A percentile compares a stretch with the other conserved stretches of the same genome.
phyloP scores from a whole-genome alignment of 2,329 filamentous ascomycete genomes.

The Macrophomina pseudophaseolina region DNA sequence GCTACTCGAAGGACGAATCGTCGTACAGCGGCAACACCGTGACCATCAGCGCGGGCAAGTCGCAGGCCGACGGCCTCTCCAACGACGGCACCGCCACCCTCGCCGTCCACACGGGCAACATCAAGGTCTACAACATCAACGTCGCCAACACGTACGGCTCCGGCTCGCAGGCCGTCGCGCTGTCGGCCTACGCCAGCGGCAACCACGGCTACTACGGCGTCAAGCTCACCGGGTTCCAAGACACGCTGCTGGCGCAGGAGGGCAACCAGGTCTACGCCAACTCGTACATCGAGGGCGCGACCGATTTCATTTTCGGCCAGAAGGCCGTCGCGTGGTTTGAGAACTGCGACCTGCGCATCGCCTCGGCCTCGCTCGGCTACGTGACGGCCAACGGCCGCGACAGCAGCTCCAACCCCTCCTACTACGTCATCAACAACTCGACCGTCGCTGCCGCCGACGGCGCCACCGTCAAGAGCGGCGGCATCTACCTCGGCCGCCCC shows the following conservation, averaged over 20 bases:
- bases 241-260: constrained; percentile 49
- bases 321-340: constrained; percentile 55
- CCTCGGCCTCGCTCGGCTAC: constrained; percentile 28
- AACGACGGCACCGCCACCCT: constrained; percentile 60
- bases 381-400: constrained; percentile 35
- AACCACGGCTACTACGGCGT: constrained; percentile 62
- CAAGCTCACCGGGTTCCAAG: constrained; percentile 60
- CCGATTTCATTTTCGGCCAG: constrained; percentile 64
- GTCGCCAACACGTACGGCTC: constrained; percentile 51
- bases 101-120: constrained; percentile 51
- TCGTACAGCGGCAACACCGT: constrained; percentile 61
- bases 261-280: constrained; percentile 61
- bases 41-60: constrained; percentile 52
- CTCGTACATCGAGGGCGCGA: constrained; percentile 61
- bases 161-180: constrained; percentile 52
- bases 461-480: constrained; percentile 39
- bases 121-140: constrained; percentile 66
- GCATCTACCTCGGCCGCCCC: constrained; percentile 55
- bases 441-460: constrained; percentile 46
- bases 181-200: constrained; percentile 52
- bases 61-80: constrained; percentile 38
- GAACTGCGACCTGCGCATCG: constrained; percentile 30
- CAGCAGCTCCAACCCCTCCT: constrained; percentile 39
- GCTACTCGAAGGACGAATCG: constrained; percentile 59
- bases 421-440: constrained; percentile 60